phyloP scores from a whole-genome alignment of 768 basidiomycete genomes.

The Trametes cinnabarina region DNA sequence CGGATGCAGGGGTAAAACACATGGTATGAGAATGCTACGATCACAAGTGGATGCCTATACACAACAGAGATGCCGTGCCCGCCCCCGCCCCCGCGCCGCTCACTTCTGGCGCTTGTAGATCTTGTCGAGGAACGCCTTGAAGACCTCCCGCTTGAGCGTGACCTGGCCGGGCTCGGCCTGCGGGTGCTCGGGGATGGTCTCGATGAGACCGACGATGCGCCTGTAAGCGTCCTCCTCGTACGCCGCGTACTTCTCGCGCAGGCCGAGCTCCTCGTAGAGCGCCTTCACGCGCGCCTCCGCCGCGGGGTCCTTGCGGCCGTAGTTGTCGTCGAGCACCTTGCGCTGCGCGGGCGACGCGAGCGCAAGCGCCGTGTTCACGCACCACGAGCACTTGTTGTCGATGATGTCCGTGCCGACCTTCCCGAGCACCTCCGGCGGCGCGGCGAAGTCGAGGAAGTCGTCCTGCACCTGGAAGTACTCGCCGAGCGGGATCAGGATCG shows the following conservation, averaged over 20 bases:
- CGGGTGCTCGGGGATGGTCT: slow-evolving; percentile 60
- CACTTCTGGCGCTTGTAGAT: slow-evolving; percentile 65
- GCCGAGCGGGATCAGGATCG: slow-evolving; percentile 87
- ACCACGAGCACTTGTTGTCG: slow-evolving; percentile 99
- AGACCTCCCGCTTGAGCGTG: slow-evolving; percentile 62
- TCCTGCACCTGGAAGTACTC: slow-evolving; percentile 99
- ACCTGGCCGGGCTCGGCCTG: slow-evolving; percentile 34
- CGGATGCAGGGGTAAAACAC: too few species aligned
- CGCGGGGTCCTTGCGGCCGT: slow-evolving; percentile 56
- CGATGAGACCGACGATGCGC: slow-evolving; percentile 67
- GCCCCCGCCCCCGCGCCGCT: neutral
- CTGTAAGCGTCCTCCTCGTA: slow-evolving; percentile 80
- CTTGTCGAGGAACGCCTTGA: slow-evolving; percentile 84
- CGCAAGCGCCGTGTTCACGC: slow-evolving; percentile 81
- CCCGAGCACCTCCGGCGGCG: slow-evolving; percentile 86
- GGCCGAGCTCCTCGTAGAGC: slow-evolving; percentile 67
- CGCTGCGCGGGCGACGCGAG: slow-evolving; percentile 56
- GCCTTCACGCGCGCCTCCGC: slow-evolving; percentile 62
- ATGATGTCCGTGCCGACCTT: slow-evolving; percentile 98
- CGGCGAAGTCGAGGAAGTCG: slow-evolving; percentile 93
- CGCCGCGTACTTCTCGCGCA: slow-evolving; percentile 62
- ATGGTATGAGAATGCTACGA: too few species aligned
- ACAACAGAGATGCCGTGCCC: too few species aligned
- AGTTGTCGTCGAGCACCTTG: slow-evolving; percentile 60
- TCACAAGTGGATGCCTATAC: too few species aligned